A percentile compares a stretch with the other conserved stretches of the same genome.
phyloP scores from a whole-genome alignment of 345 rosid species.

The Linum lewisii region DNA sequence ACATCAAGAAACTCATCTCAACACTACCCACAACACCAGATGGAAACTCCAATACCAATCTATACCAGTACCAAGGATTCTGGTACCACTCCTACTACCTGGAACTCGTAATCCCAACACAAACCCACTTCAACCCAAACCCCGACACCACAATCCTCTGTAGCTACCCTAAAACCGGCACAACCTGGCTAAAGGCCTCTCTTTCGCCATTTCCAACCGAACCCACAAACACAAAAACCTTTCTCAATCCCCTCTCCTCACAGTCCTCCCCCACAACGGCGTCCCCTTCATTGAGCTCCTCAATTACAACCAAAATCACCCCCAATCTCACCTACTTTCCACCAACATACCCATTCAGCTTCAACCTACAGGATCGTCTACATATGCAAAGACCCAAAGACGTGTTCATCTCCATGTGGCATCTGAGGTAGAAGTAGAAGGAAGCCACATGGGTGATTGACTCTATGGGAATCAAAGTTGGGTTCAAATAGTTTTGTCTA shows the following conservation, averaged over 20 bases:
- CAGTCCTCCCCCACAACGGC: neutral
- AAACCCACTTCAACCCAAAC: neutral
- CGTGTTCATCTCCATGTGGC: slow-evolving; percentile 19
- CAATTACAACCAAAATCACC: neutral
- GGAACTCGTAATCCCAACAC: neutral
- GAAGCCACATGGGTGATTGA: neutral
- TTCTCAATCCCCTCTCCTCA: neutral
- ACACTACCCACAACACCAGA: neutral
- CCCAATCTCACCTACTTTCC: slow-evolving; percentile 1
- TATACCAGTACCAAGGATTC: slow-evolving; percentile 4
- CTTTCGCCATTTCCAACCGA: neutral
- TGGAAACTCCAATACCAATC: neutral
- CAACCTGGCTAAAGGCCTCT: slow-evolving; percentile 3
- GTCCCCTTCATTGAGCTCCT: neutral
- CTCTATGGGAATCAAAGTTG: neutral
- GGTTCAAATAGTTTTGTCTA: slow-evolving; percentile 20
- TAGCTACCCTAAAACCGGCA: slow-evolving; percentile 5
- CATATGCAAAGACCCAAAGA: neutral
- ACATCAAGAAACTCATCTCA: neutral
- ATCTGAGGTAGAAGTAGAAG: slow-evolving; percentile 2
- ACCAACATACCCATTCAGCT: slow-evolving; percentile 15
- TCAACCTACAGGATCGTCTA: slow-evolving; percentile 17
- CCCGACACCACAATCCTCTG: neutral
- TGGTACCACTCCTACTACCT: slow-evolving; percentile 2
- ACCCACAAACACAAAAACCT: neutral